Conservation (phyloP, 78 protist genomes). For the Polysphondylium violaceum region DNA sequence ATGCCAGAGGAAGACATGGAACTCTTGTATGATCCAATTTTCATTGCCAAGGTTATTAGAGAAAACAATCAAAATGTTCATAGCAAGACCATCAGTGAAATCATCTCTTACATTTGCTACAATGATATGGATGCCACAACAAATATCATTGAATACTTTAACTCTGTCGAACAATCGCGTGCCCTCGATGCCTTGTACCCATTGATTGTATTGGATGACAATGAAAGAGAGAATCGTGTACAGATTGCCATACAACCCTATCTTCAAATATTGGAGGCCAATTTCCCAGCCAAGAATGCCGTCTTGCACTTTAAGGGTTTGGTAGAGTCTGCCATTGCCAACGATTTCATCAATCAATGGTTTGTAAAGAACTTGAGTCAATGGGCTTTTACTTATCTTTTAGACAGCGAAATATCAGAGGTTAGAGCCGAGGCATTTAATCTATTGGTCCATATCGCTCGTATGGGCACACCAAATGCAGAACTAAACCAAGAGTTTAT, state of each 20-base stretch:
- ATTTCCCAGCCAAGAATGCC: background rate
- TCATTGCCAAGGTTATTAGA: slow-evolving; percentile 21
- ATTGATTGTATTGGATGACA: slow-evolving; percentile 29
- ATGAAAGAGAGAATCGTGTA: background rate
- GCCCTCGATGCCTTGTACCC: slow-evolving; percentile 33
- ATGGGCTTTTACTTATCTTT: slow-evolving; percentile 24
- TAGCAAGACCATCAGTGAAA: slow-evolving; percentile 10
- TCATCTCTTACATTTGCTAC: slow-evolving; percentile 25
- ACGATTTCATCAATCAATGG: background rate
- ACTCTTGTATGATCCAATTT: slow-evolving; percentile 30
- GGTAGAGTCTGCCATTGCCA: background rate
- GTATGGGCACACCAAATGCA: background rate
- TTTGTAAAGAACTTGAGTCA: slow-evolving; percentile 25
- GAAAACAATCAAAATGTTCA: background rate
- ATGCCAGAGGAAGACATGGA: slow-evolving; percentile 42
- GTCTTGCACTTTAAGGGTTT: slow-evolving; percentile 2
- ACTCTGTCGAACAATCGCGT: background rate
- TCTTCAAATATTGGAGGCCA: background rate
- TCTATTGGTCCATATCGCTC: background rate
- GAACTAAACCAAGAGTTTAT: background rate
- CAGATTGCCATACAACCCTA: slow-evolving; percentile 27
- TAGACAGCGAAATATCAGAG: slow-evolving; percentile 17
- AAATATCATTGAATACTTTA: background rate
- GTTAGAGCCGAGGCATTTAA: slow-evolving; percentile 40
- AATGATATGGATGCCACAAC: slow-evolving; percentile 24